Base-by-base conservation (phyloP, 768 basidiomycete species). In the Cystobasidiopsis lactophilus region DNA sequence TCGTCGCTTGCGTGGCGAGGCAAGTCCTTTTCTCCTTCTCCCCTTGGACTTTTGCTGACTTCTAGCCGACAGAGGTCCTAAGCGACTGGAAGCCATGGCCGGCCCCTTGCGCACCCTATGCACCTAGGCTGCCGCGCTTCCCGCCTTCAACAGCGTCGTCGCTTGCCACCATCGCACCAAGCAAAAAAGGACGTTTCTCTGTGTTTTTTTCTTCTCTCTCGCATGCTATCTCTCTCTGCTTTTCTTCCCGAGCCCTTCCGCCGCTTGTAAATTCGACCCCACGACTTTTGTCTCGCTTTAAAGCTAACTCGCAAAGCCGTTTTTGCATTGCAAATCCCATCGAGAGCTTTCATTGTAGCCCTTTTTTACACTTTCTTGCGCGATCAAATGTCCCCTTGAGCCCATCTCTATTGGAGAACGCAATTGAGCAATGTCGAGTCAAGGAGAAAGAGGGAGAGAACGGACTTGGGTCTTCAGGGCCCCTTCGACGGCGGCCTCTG, bases 401-500 rank as follows among this genome's bases (percentile, higher is more conserved):
- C 11, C 37, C 19, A 19, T 11, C 37, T 19, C 11, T n/a, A n/a
- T n/a, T 38, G 37, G 37, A 38, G 19, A 11, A 11, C 37, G 19
- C 19, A 19, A 38, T 38, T 11, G 37, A 38, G 19, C 11, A 19
- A 11, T 38, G 11, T 11, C 19, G 37, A 38, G 37, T 38, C 11
- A 11, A 19, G 19, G 19, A 19, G 37, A 11, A 19, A 38, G 19
- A 19, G 19, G 37, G 19, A 38, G 37, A 38, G 37, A 38, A 38
- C 11, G 19, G 37, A 38, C 11, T 38, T 47, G 50, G 16, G 49
- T 57, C 55, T 63, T 63, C 48, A 54, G 54, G 18, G 56, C 59
- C 24, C 60, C 23, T 55, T 98, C 91, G 5, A 96, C 86, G 2
- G 91, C 91, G 2, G 89, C 89, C 37, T 79, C 64, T n/a, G 82